Evolutionary conservation across 192 early-diverging fungal species (phyloP).

Genomic region (Entophlyctis helioformis): DNA sequence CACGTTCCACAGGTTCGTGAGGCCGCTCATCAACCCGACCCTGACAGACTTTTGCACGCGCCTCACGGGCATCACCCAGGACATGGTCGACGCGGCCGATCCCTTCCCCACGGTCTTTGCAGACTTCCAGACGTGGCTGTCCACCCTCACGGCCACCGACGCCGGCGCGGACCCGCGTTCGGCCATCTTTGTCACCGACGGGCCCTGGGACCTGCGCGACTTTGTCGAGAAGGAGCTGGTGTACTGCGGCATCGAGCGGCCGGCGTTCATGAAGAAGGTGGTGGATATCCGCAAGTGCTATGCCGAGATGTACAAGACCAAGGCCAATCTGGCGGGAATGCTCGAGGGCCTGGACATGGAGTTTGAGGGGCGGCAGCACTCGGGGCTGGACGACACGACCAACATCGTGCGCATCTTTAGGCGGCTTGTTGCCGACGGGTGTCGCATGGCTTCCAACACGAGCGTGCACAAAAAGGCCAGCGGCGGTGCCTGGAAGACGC

Average conservation of each 20-base stretch:
- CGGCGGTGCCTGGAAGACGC: too few species aligned
- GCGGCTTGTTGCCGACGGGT: constrained; percentile 35
- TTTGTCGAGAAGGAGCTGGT: constrained; percentile 77
- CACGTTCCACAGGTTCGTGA: constrained; percentile 63
- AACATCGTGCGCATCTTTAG: constrained; percentile 65
- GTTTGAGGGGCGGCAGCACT: constrained; percentile 67
- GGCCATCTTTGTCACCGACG: constrained; percentile 43
- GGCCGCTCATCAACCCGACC: constrained; percentile 51
- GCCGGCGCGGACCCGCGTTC: constrained; percentile 25
- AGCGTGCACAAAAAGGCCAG: too few species aligned
- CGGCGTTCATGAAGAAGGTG: constrained; percentile 50
- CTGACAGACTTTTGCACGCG: constrained; percentile 62
- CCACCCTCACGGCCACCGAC: constrained; percentile 11
- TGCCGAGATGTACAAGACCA: constrained; percentile 33
- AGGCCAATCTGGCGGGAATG: constrained; percentile 54
- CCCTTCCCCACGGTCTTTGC: constrained; percentile 34
- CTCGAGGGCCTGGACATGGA: constrained; percentile 38
- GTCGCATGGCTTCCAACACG: constrained; percentile 8
- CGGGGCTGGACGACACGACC: constrained; percentile 68
- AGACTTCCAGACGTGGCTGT: constrained; percentile 36
- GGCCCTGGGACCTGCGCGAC: constrained; percentile 73
- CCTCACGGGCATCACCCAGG: constrained; percentile 71
- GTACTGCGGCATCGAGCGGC: constrained; percentile 44
- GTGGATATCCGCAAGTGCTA: constrained; percentile 54
- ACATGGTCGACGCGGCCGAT: constrained; percentile 32